Evolutionary conservation across 176 grass and related monocot species (phyloP).

Genomic region (Oryza punctata): DNA sequence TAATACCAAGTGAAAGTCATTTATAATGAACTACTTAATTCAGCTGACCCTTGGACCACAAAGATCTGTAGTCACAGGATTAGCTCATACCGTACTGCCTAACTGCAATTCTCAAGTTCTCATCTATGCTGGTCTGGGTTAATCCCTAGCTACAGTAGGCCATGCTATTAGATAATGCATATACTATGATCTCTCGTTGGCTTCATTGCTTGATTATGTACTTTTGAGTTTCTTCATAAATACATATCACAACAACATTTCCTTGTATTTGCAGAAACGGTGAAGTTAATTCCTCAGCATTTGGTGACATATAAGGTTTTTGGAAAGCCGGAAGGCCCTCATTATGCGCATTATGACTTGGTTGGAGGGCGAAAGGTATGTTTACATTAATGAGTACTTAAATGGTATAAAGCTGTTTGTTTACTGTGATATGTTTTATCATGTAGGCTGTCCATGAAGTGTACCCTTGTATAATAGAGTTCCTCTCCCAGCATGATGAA

Average conservation of each 20-base stretch:
- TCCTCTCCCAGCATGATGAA: conserved; percentile 83
- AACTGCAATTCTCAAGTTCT: neutral
- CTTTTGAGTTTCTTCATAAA: conserved; percentile 3
- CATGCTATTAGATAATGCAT: neutral
- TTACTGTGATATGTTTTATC: conserved; percentile 25
- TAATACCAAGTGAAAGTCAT: neutral
- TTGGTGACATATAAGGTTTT: conserved; percentile 81
- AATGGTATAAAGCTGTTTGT: neutral
- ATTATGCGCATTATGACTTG: conserved; percentile 94
- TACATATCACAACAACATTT: conserved; percentile 14
- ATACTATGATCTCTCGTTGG: neutral
- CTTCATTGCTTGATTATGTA: neutral
- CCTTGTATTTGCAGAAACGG: conserved; percentile 72
- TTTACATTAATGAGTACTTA: conserved; percentile 14
- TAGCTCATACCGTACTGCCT: neutral
- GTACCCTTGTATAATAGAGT: conserved; percentile 87
- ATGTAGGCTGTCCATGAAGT: conserved; percentile 89
- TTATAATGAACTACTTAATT: neutral
- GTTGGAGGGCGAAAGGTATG: conserved; percentile 83
- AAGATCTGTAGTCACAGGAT: neutral
- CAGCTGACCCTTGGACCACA: neutral
- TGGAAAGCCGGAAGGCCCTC: conserved; percentile 68
- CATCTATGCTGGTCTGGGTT: neutral
- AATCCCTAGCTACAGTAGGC: neutral
- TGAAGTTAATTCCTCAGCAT: conserved; percentile 74